Evolutionary conservation across 225 moss, liverwort and hornwort species (phyloP).

Genomic region (Antitrichia curtipendula): DNA sequence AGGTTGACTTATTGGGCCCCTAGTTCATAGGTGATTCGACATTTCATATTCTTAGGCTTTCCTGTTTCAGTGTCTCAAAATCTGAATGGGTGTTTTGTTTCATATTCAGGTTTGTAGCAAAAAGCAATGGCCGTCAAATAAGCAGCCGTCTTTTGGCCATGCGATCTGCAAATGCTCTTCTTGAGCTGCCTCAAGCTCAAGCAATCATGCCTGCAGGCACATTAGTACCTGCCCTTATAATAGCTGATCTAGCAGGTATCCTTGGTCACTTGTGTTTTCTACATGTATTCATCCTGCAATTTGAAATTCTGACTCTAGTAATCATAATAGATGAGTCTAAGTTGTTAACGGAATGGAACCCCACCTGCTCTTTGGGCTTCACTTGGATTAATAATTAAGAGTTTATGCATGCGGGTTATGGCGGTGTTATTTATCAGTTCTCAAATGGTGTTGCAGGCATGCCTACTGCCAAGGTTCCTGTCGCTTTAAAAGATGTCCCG

Average conservation of each 20-base stretch:
- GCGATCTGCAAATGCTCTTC: constrained; percentile 89
- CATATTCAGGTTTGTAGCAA: constrained; percentile 62
- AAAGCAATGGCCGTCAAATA: constrained; percentile 67
- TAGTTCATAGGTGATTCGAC: not conserved
- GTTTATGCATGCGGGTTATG: not conserved
- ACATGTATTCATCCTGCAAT: not conserved
- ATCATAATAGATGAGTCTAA: not conserved
- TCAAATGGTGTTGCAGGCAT: constrained; percentile 14
- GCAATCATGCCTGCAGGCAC: constrained; percentile 62
- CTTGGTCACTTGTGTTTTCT: not conserved
- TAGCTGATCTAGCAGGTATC: constrained; percentile 56
- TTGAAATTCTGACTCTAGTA: not conserved
- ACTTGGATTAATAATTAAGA: not conserved
- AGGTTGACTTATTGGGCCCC: not conserved
- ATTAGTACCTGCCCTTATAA: constrained; percentile 59
- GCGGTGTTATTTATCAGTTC: not conserved
- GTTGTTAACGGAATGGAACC: not conserved
- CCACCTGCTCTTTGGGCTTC: not conserved
- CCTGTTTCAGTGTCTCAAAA: not conserved
- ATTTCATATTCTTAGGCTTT: not conserved
- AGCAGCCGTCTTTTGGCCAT: constrained; percentile 91
- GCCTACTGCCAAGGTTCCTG: constrained; percentile 13
- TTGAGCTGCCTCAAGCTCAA: constrained; percentile 64
- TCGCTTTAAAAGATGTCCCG: not conserved
- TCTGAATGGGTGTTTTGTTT: not conserved